A percentile compares a stretch with the other conserved stretches of the same genome.
Conservation (phyloP, 2,329 filamentous ascomycete species). For the Aspergillus pseudotamarii region DNA sequence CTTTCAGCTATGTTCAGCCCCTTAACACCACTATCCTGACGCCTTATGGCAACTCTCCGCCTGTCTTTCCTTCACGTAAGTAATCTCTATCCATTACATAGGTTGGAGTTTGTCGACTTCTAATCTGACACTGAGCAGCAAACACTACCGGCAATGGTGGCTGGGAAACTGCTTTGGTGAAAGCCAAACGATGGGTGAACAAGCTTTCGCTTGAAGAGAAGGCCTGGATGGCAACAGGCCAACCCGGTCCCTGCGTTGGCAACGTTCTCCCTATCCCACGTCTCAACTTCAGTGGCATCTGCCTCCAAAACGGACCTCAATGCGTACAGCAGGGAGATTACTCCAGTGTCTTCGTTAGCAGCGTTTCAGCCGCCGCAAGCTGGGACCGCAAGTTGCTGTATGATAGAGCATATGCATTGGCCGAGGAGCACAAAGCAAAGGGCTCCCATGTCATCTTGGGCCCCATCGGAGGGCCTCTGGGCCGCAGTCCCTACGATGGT, state of each 20-base stretch:
- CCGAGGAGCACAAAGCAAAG: slow-evolving; percentile 50
- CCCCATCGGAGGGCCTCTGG: slow-evolving; percentile 47
- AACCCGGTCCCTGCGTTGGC: background rate
- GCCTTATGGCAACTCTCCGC: background rate
- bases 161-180: background rate
- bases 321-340: slow-evolving; percentile 72
- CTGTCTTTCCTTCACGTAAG: background rate
- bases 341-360: slow-evolving; percentile 72
- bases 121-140: background rate
- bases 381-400: slow-evolving; percentile 62
- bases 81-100: background rate
- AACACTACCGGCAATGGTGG: background rate
- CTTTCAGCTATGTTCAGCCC: background rate
- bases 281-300: slow-evolving; percentile 33
- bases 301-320: slow-evolving; percentile 33
- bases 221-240: background rate
- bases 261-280: slow-evolving; percentile 13
- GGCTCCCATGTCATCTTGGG: slow-evolving; percentile 47
- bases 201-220: background rate
- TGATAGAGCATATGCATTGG: slow-evolving; percentile 56
- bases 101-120: background rate
- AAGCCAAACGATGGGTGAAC: background rate
- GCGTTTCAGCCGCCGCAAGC: slow-evolving; percentile 68
- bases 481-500: slow-evolving; percentile 29
- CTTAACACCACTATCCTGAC: background rate